These are phyloP conservation scores for Paraconiothyrium sp. DNA, from an alignment of 2,329 filamentous ascomycete genomes.

Conservation along the genomic window DNA sequence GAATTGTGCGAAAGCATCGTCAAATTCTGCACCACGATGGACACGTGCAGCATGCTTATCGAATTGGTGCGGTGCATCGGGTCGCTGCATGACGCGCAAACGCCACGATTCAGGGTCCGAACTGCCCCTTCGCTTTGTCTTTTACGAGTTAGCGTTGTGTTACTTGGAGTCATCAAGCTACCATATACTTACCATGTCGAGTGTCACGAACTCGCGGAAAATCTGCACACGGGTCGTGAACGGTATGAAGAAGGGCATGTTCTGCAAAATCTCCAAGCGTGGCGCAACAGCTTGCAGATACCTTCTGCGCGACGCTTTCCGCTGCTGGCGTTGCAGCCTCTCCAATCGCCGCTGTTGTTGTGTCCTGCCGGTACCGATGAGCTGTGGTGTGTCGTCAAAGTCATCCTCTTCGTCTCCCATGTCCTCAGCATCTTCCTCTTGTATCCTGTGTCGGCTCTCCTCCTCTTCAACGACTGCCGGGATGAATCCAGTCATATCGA, in stretches of 20 bases:
- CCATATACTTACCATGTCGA: constrained; percentile 69
- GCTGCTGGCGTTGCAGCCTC: constrained; percentile 69
- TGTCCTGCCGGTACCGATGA: constrained; percentile 67
- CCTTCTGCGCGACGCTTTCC: constrained; percentile 73
- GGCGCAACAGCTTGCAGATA: constrained; percentile 83
- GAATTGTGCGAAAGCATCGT: constrained; percentile 86
- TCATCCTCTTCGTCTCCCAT: constrained; percentile 54
- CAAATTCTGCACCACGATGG: constrained; percentile 79
- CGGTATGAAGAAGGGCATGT: constrained; percentile 97
- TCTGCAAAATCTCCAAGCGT: constrained; percentile 87
- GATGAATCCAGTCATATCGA: constrained; percentile 91
- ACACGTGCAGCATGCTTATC: constrained; percentile 77
- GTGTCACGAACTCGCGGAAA: constrained; percentile 88
- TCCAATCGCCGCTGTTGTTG: constrained; percentile 72
- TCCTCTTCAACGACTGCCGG: constrained; percentile 88
- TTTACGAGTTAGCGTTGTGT: constrained; percentile 20
- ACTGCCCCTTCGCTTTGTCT: constrained; percentile 71
- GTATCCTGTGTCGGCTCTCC: constrained; percentile 75
- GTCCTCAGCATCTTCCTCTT: constrained; percentile 70
- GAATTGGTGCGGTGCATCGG: constrained; percentile 46
- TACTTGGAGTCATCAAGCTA: not conserved
- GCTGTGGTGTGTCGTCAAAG: constrained; percentile 44
- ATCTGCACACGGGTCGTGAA: constrained; percentile 92
- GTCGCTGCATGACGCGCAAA: constrained; percentile 57
- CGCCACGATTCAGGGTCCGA: constrained; percentile 81